phyloP scores from a whole-genome alignment of 805 yeast species.

The Candida nonsorbophila region DNA sequence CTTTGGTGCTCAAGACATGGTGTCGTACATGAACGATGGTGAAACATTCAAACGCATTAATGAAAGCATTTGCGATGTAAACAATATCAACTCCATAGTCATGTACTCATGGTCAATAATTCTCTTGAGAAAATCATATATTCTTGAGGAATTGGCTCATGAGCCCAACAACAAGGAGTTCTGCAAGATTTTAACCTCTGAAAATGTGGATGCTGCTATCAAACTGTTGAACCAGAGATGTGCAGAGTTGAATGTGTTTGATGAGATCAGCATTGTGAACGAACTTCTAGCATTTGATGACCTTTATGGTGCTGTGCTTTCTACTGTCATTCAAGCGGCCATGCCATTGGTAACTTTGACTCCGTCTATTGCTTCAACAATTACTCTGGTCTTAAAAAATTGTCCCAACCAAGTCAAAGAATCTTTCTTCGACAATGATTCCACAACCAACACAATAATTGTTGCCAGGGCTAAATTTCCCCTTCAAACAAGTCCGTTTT shows the following conservation, averaged over 20 bases:
- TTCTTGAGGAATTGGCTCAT: constrained; percentile 38
- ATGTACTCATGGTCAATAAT: constrained; percentile 66
- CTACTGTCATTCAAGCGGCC: constrained; percentile 39
- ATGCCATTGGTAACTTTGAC: constrained; percentile 46
- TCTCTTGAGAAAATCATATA: constrained; percentile 45
- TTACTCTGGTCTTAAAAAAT: constrained; percentile 35
- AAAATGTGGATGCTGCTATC: constrained; percentile 16
- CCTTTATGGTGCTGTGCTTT: constrained; percentile 45
- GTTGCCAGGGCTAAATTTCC: constrained; percentile 76
- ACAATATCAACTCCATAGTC: constrained; percentile 42
- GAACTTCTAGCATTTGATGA: constrained; percentile 43
- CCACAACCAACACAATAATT: constrained; percentile 39
- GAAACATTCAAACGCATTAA: constrained; percentile 35
- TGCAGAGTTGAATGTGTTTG: constrained; percentile 39
- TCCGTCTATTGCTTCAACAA: constrained; percentile 38
- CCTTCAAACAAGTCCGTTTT: constrained; percentile 50
- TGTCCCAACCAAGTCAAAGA: constrained; percentile 43
- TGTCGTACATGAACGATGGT: constrained; percentile 22
- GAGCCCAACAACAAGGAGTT: constrained; percentile 12
- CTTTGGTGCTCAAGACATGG: constrained; percentile 25
- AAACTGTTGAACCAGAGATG: constrained; percentile 33
- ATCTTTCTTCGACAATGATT: constrained; percentile 41
- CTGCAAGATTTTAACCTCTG: constrained; percentile 11
- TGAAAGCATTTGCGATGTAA: constrained; percentile 27
- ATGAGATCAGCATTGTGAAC: constrained; percentile 36